phyloP scores from a whole-genome alignment of 148 eudicot genomes.

The Rhododendron ovatum region DNA sequence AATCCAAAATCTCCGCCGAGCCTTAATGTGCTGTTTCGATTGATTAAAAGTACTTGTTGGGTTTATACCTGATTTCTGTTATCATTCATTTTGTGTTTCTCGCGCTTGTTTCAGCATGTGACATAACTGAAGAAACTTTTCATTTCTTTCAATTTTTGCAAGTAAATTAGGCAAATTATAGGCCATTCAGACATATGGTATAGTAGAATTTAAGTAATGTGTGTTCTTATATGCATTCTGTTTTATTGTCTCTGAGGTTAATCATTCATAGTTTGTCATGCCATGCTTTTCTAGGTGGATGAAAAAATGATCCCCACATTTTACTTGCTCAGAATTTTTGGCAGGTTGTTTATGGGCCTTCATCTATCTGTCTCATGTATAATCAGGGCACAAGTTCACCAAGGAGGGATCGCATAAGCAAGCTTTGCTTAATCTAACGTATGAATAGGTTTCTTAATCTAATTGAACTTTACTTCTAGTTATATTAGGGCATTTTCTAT shows the following conservation, averaged over 20 bases:
- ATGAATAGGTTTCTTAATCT: constrained; percentile 36
- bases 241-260: not conserved
- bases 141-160: too few relatives aligned
- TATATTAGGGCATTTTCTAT: not conserved
- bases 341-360: not conserved
- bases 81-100: not conserved
- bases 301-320: not conserved
- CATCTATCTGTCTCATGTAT: constrained; percentile 1
- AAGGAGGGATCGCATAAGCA: constrained; percentile 55
- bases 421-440: constrained; percentile 65
- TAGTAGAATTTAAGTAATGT: not conserved
- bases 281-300: not conserved
- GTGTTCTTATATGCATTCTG: not conserved
- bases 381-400: constrained; percentile 58
- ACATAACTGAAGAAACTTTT: not conserved
- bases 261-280: not conserved
- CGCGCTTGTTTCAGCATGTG: not conserved
- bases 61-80: not conserved
- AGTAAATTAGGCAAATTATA: not conserved
- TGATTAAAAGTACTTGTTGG: constrained; percentile 50
- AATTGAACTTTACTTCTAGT: not conserved
- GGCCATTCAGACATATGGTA: not conserved
- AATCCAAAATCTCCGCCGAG: constrained; percentile 42
- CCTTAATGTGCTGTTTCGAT: constrained; percentile 47
- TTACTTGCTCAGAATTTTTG: not conserved